Percentiles rank a stretch among this genome's conserved stretches.
These are phyloP conservation scores for Penicillium lagena DNA, from an alignment of 495 filamentous ascomycete species.

Conservation along the genomic window DNA sequence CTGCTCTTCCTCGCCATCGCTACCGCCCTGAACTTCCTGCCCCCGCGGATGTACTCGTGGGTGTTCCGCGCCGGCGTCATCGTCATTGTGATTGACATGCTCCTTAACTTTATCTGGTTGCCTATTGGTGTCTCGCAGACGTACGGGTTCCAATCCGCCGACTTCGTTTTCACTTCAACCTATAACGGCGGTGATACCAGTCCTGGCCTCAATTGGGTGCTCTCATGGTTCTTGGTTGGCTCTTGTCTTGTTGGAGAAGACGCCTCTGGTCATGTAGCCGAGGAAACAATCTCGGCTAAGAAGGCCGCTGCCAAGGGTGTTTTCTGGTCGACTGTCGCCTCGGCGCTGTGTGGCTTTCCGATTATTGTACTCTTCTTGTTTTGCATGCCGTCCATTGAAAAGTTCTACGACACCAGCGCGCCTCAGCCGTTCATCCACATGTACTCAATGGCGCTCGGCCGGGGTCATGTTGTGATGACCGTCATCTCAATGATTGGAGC, in stretches of 20 bases:
- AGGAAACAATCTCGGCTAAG: slow-evolving; percentile 30
- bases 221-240: slow-evolving; percentile 26
- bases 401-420: slow-evolving; percentile 19
- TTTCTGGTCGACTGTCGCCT: slow-evolving; percentile 30
- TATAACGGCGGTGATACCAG: slow-evolving; percentile 25
- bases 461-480: slow-evolving; percentile 30
- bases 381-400: slow-evolving; percentile 29
- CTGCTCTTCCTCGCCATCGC: slow-evolving; percentile 23
- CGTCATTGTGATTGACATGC: slow-evolving; percentile 25
- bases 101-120: slow-evolving; percentile 33
- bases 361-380: slow-evolving; percentile 32
- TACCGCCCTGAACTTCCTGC: slow-evolving; percentile 26
- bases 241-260: slow-evolving; percentile 29
- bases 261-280: slow-evolving; percentile 30
- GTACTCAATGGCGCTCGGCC: slow-evolving; percentile 28
- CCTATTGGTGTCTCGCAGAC: slow-evolving; percentile 26
- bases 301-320: slow-evolving; percentile 31
- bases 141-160: slow-evolving; percentile 28
- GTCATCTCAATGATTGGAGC: slow-evolving; percentile 26
- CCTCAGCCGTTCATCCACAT: slow-evolving; percentile 35
- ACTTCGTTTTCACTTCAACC: slow-evolving; percentile 26
- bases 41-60: slow-evolving; percentile 26
- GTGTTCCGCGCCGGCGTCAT: slow-evolving; percentile 29
- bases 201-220: slow-evolving; percentile 28
- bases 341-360: slow-evolving; percentile 26